phyloP scores from a whole-genome alignment of 768 basidiomycete genomes.

The Lactarius sanguifluus region DNA sequence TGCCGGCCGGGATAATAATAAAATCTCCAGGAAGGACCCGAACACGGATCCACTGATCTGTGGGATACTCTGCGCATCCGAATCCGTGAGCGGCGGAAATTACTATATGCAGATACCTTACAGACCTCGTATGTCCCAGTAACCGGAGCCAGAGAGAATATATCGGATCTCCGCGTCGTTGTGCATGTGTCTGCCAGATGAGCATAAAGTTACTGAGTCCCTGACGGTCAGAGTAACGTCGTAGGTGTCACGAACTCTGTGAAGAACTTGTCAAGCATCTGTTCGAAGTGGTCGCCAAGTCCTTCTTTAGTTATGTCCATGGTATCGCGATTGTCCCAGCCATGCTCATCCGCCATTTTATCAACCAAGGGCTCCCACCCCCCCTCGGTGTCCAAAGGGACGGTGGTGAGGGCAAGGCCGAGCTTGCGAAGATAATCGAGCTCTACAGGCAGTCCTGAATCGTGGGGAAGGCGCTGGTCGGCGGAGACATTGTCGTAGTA shows the following conservation, averaged over 20 bases:
- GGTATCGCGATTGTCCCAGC: slow-evolving; percentile 80
- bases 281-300: slow-evolving; percentile 79
- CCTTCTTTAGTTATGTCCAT: slow-evolving; percentile 77
- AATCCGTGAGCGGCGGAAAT: not conserved
- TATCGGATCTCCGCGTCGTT: slow-evolving; percentile 96
- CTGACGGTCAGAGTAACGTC: not conserved
- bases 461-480: slow-evolving; percentile 79
- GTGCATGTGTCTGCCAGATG: slow-evolving; percentile 69
- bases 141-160: slow-evolving; percentile 79
- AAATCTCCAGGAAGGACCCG: slow-evolving; percentile 77
- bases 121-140: slow-evolving; percentile 86
- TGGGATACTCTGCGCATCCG: slow-evolving; percentile 52
- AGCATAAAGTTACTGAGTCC: not conserved
- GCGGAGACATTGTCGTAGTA: slow-evolving; percentile 73
- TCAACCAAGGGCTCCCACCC: slow-evolving; percentile 55
- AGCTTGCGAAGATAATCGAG: slow-evolving; percentile 51
- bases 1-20: slow-evolving; percentile 83
- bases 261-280: slow-evolving; percentile 79
- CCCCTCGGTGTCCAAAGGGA: slow-evolving; percentile 54
- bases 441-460: slow-evolving; percentile 59
- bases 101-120: not conserved
- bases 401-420: slow-evolving; percentile 65
- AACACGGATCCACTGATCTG: slow-evolving; percentile 80
- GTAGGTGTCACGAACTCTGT: slow-evolving; percentile 52
- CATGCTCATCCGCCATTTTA: slow-evolving; percentile 60